Conservation (phyloP, 179 eudicot species). For the Vitellaria paradoxa region DNA sequence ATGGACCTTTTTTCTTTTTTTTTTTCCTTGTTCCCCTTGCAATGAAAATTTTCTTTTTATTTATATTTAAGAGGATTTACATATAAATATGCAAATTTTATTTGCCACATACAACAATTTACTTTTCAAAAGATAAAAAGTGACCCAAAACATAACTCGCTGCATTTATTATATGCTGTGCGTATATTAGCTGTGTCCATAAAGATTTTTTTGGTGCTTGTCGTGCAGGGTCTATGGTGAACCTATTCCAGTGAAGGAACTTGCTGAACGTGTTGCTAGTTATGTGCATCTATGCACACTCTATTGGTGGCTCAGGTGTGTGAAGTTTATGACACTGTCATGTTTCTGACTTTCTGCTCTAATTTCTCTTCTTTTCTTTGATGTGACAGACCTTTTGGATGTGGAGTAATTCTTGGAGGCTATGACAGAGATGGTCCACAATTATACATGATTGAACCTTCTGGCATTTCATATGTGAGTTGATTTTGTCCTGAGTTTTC, state of each 20-base stretch:
- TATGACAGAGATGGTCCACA: slow-evolving; percentile 98
- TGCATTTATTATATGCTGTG: background rate
- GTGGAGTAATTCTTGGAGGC: slow-evolving; percentile 94
- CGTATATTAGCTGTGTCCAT: background rate
- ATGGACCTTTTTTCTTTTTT: background rate
- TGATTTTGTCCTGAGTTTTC: background rate
- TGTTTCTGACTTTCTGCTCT: background rate
- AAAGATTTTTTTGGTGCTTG: background rate
- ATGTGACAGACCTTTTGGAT: slow-evolving; percentile 73
- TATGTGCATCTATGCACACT: slow-evolving; percentile 95
- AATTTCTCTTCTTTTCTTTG: background rate
- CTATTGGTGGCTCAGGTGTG: slow-evolving; percentile 99
- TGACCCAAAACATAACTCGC: background rate
- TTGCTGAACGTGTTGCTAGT: slow-evolving; percentile 92
- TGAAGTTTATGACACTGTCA: background rate
- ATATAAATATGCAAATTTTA: background rate
- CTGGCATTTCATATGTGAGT: slow-evolving; percentile 96
- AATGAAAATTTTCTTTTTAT: background rate
- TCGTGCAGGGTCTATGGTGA: slow-evolving; percentile 79
- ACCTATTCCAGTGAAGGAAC: slow-evolving; percentile 88
- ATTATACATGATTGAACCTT: slow-evolving; percentile 94
- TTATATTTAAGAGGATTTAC: background rate
- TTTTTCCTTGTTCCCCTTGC: background rate
- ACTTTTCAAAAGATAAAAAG: background rate
- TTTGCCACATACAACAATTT: too few species aligned